Evolutionary conservation across 2,329 filamentous ascomycete genomes (phyloP).

Genomic region (Meredithiella fracta): DNA sequence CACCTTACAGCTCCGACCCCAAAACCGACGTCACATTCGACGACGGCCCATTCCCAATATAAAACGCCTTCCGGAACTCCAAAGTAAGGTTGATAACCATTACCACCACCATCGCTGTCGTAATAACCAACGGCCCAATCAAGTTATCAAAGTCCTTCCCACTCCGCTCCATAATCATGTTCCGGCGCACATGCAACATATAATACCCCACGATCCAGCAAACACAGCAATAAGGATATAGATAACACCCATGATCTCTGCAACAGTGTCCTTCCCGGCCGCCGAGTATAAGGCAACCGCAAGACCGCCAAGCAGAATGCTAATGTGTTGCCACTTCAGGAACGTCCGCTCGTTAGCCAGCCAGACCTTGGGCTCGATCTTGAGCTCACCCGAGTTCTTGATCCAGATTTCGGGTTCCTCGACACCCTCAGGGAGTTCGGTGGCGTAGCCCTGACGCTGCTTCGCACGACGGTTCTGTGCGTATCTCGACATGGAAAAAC

Average conservation of each 20-base stretch:
- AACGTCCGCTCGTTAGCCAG: constrained; percentile 96
- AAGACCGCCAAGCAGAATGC: constrained; percentile 67
- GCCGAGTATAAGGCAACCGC: constrained; percentile 80
- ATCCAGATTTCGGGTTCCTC: constrained; percentile 72
- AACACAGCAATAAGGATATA: constrained; percentile 74
- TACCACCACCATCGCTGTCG: constrained; percentile 59
- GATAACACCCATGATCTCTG: constrained; percentile 60
- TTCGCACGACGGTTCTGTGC: constrained; percentile 37
- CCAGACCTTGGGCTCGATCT: constrained; percentile 97
- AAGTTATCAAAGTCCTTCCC: constrained; percentile 88
- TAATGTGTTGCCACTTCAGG: constrained; percentile 96
- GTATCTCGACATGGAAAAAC: constrained; percentile 68
- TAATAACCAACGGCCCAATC: constrained; percentile 69
- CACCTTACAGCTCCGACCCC: constrained; percentile 7
- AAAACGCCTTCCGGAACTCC: constrained; percentile 36
- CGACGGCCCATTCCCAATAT: not conserved
- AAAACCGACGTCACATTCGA: constrained; percentile 7
- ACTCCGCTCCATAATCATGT: constrained; percentile 69
- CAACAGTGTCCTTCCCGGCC: constrained; percentile 62
- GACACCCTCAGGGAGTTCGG: constrained; percentile 67
- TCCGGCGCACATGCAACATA: constrained; percentile 59
- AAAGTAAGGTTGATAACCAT: constrained; percentile 78
- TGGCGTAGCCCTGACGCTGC: constrained; percentile 20
- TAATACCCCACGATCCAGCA: constrained; percentile 76
- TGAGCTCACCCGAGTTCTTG: constrained; percentile 82